These are phyloP conservation scores for Ophidiomyces ophidiicola DNA, from an alignment of 2,329 filamentous ascomycete genomes.

Conservation along the genomic window DNA sequence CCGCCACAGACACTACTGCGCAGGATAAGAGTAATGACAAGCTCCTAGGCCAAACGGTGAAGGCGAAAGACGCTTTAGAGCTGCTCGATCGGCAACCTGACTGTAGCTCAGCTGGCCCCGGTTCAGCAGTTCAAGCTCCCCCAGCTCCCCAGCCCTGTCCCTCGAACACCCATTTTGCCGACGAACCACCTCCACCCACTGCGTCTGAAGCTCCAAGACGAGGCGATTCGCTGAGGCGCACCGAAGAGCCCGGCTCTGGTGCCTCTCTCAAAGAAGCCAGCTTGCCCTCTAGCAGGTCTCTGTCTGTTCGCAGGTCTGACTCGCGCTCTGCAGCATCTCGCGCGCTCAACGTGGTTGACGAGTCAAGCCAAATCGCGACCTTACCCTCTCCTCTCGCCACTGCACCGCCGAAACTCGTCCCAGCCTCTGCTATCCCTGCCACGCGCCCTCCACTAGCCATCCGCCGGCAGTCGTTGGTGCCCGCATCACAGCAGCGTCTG, in stretches of 20 bases:
- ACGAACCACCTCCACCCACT: neutral
- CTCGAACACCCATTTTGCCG: neutral
- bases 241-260: neutral
- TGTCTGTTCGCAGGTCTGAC: conserved; percentile 2
- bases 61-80: neutral
- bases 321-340: neutral
- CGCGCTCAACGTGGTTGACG: conserved; percentile 11
- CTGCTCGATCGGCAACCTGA: neutral
- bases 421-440: conserved; percentile 12
- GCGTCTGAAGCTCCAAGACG: neutral
- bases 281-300: neutral
- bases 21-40: neutral
- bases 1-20: neutral
- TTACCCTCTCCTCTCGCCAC: conserved; percentile 10
- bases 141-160: neutral
- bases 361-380: conserved; percentile 1
- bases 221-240: neutral
- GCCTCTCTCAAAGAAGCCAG: conserved; percentile 1
- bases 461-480: conserved; percentile 32
- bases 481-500: conserved; percentile 29
- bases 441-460: conserved; percentile 26
- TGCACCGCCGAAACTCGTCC: conserved; percentile 11
- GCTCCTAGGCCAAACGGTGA: neutral
- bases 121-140: neutral
- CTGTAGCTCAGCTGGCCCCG: neutral